Percentiles rank a stretch among this genome's conserved stretches.
Conservation (phyloP, 352 stramenopile species). For the Halophytophthora batemanensis region DNA sequence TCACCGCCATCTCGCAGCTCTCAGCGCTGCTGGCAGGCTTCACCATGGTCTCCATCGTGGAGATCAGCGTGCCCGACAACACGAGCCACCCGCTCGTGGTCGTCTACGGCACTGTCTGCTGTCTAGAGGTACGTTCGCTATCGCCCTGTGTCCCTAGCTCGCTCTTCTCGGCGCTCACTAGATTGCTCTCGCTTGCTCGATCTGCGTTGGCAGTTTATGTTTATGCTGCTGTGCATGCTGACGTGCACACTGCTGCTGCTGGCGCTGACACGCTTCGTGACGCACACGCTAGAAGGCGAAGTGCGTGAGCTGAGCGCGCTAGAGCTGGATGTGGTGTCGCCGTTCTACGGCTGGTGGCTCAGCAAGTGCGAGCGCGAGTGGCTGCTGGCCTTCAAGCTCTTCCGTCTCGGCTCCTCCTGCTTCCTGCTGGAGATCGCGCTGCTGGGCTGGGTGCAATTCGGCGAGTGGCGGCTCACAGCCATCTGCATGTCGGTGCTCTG, state of each 20-base stretch:
- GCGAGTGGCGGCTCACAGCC: slow-evolving; percentile 37
- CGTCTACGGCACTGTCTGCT: slow-evolving; percentile 44
- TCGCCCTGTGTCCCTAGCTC: too few relatives aligned
- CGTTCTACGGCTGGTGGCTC: slow-evolving; percentile 70
- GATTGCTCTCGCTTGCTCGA: too few relatives aligned
- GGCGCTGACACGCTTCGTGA: slow-evolving; percentile 63
- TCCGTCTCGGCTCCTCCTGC: slow-evolving; percentile 73
- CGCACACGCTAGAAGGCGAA: slow-evolving; percentile 47
- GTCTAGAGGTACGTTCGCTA: too few relatives aligned
- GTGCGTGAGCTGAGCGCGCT: slow-evolving; percentile 43
- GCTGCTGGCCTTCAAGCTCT: slow-evolving; percentile 69
- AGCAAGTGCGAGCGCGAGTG: slow-evolving; percentile 63
- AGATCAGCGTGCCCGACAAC: slow-evolving; percentile 43
- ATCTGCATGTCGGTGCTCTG: slow-evolving; percentile 53
- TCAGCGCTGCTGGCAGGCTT: slow-evolving; percentile 67
- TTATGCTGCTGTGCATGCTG: slow-evolving; percentile 53
- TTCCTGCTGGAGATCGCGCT: slow-evolving; percentile 54
- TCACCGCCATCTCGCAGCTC: slow-evolving; percentile 67
- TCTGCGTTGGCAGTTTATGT: too few relatives aligned
- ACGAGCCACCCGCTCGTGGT: slow-evolving; percentile 29
- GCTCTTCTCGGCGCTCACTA: too few relatives aligned
- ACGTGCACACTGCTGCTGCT: slow-evolving; percentile 69
- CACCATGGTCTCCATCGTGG: slow-evolving; percentile 63
- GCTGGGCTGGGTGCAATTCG: slow-evolving; percentile 80
- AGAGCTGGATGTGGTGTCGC: slow-evolving; percentile 48